Evolutionary conservation across 176 grass and related monocot species (phyloP), one percentile per base, ranked within the genome.

Genomic region (Musa itinerans): DNA sequence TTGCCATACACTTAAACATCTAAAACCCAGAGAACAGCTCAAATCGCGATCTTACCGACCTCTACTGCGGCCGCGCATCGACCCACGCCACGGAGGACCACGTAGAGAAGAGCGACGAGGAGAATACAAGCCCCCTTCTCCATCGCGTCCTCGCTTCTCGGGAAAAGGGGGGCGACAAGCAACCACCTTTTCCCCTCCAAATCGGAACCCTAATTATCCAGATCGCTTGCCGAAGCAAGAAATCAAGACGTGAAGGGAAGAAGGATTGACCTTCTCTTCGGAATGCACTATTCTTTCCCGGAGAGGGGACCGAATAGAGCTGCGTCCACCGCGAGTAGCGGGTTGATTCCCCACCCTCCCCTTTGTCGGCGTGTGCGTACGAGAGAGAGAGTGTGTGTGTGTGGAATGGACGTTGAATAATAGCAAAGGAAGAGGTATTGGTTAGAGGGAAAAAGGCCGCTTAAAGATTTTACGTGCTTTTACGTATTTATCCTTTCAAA

Each of bases 21-120:
- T 10, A 65, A 65, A 13, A 1, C 23, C 26, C 23, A 21, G 5
- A 23, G 14, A 65, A 65, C 26, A 25, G 63, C 21, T 26, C 17
- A 65, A 65, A 65, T 14, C 8, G 63, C 63, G 22, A 70, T 70
- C 68, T 70, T 10, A 51, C 68, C 17, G 34, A 70, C 68, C 68
- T 70, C 68, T 70, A 43, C 48, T 48, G 29, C 68, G 48, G 43
- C 15, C 14, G 29, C 16, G 48, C 51, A 19, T 51, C 68, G 68
- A 70, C 10, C 68, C 3, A 16, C 68, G 20, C 48, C 34, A 11
- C 11, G 16, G 17, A 70, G 43, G 68, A 51, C 2, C 68, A 49
- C 48, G 19, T 48, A 17, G 1, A 70, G 15, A 15, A 50, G 25
- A 15, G 65, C 68, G 17, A 70, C 10, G 48, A 70, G 19, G 2